Conservation (phyloP, 306 rosid species). For the Acacia crassicarpa region DNA sequence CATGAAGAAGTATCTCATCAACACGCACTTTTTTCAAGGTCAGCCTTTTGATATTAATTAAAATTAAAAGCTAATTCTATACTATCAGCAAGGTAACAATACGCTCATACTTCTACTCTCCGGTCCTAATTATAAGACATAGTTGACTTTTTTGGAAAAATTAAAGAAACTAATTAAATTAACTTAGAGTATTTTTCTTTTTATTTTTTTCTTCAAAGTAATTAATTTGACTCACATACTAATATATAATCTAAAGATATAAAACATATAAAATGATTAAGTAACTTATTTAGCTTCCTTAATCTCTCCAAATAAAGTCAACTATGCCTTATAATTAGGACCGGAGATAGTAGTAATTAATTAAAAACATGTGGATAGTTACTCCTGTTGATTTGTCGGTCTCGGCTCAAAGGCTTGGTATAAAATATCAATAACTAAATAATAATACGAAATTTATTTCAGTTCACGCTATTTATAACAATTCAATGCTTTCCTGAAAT, state of each 20-base stretch:
- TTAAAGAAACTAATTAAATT: no score
- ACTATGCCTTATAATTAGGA: no score
- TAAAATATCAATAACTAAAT: background rate
- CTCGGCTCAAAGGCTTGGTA: background rate
- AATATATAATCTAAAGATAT: no score
- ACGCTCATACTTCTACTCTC: background rate
- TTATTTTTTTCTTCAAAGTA: no score
- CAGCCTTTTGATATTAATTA: background rate
- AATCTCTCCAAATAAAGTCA: no score
- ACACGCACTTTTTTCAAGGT: background rate
- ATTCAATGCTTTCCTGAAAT: background rate
- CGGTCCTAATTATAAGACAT: no score
- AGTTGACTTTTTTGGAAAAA: no score
- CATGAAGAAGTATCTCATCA: background rate
- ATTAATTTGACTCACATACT: no score
- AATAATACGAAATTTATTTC: background rate
- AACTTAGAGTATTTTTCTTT: no score
- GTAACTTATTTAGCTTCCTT: no score
- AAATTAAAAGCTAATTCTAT: background rate
- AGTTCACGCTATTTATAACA: background rate
- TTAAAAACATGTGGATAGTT: background rate
- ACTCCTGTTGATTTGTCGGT: background rate
- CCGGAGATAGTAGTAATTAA: no score
- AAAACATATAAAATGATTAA: no score
- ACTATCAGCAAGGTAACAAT: background rate